Evolutionary conservation across 495 filamentous ascomycete genomes (phyloP), one percentile per base, ranked within the genome.

Genomic region (Pyrenopolyporus hunteri): DNA sequence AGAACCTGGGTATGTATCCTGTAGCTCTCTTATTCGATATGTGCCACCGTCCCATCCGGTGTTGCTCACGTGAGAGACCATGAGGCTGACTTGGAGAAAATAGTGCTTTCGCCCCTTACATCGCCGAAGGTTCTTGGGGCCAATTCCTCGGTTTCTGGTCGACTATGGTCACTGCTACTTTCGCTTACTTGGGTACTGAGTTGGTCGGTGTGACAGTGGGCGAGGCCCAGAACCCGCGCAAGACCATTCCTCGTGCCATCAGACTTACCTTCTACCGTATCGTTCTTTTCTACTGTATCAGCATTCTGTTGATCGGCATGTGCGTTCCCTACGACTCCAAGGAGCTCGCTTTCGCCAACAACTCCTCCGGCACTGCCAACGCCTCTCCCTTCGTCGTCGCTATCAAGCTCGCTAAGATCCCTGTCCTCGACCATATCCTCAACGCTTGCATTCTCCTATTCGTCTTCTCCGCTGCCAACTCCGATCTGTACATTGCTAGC

Each of bases 141-240:
- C 72, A 82, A 23, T 93, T 93, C 76, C 77, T 90, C 31, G 88
- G 81, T 6, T 86, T 93, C 73, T 95, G 90, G 89, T 82, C 86
- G 5, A 86, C 86, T 11, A 80, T 94, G 63, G 85, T 92, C 48
- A 87, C 84, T 23, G 89, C 91, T 4, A 89, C 87, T 4, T 95
- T 95, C 59, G 89, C 90, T 25, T 94, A 90, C 67, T 81, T 91
- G 26, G 90, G 92, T 43, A 94, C 91, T 1, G 92, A 97, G 74
- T 78, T 94, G 33, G 87, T 97, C 48, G 92, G 84, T 25, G 81
- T 93, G 20, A 89, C 90, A 2, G 90, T 89, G 1, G 88, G 86
- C 59, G 90, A 93, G 78, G 89, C 89, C 3, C 84, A 89, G 51
- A 89, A 93, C 70, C 89, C 89, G 6, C 85, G 87, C 70, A 86